A percentile compares a stretch with the other conserved stretches of the same genome.
Evolutionary conservation across 345 rosid genomes (phyloP).

Genomic region (Salix brachista): DNA sequence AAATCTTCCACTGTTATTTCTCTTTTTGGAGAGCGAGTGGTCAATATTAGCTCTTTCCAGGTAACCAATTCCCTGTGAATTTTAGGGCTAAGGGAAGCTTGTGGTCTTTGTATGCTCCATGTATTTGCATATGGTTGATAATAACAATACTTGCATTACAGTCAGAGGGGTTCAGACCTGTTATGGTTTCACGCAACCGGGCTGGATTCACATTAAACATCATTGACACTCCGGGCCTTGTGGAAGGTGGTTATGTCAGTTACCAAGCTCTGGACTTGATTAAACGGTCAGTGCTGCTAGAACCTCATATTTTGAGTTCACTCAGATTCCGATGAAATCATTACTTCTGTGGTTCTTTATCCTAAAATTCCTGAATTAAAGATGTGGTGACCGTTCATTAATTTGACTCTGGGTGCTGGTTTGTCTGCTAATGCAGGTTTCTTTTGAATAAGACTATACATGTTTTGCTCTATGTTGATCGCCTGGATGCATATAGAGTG

Average conservation of each 20-base stretch:
- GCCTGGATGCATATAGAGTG: conserved; percentile 77
- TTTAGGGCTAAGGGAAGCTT: neutral
- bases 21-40: conserved; percentile 65
- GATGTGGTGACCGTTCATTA: neutral
- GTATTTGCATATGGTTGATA: neutral
- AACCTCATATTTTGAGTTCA: neutral
- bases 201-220: conserved; percentile 75
- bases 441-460: conserved; percentile 68
- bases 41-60: conserved; percentile 73
- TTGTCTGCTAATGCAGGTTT: conserved; percentile 41
- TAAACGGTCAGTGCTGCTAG: conserved; percentile 47
- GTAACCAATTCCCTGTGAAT: conserved; percentile 21
- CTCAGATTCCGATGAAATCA: neutral
- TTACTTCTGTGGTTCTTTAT: neutral
- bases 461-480: conserved; percentile 72
- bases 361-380: neutral
- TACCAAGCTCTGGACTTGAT: conserved; percentile 66
- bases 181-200: conserved; percentile 68
- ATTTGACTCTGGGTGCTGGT: neutral
- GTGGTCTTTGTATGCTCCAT: neutral
- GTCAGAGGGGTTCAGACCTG: conserved; percentile 69
- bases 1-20: conserved; percentile 87
- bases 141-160: conserved; percentile 13
- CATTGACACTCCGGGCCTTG: conserved; percentile 77
- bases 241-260: conserved; percentile 84